Conservation (phyloP, 169 alveolate species). For the Cryptosporidium felis region DNA sequence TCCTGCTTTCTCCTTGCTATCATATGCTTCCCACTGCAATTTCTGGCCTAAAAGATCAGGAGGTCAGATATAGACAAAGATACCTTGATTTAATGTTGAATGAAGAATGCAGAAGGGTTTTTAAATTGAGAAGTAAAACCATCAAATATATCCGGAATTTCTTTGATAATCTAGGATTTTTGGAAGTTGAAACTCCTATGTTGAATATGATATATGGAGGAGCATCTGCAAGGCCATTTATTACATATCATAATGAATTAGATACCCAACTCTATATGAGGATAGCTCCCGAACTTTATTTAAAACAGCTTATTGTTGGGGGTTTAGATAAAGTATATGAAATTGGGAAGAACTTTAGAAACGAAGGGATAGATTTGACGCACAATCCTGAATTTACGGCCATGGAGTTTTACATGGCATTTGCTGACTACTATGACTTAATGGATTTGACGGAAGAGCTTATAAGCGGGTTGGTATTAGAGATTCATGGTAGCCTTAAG, state of each 20-base stretch:
- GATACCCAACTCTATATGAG: slow-evolving; percentile 95
- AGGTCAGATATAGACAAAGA: slow-evolving; percentile 93
- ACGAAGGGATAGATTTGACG: slow-evolving; percentile 97
- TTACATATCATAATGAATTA: slow-evolving; percentile 96
- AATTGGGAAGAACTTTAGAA: slow-evolving; percentile 98
- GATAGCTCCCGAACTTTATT: slow-evolving; percentile 98
- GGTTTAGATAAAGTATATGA: slow-evolving; percentile 98
- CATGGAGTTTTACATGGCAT: slow-evolving; percentile 96
- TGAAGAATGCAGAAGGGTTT: slow-evolving; percentile 85
- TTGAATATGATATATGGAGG: slow-evolving; percentile 97
- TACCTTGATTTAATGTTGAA: slow-evolving; percentile 95
- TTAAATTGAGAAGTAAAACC: slow-evolving; percentile 83
- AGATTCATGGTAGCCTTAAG: slow-evolving; percentile 91
- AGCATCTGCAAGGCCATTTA: slow-evolving; percentile 98
- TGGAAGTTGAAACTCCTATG: slow-evolving; percentile 99
- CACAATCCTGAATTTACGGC: slow-evolving; percentile 99
- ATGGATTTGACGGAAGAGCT: slow-evolving; percentile 96
- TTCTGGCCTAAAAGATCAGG: slow-evolving; percentile 94
- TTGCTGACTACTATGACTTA: slow-evolving; percentile 96
- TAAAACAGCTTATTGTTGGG: slow-evolving; percentile 96
- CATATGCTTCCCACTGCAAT: slow-evolving; percentile 95
- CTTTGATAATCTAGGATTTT: slow-evolving; percentile 91
- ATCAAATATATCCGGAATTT: slow-evolving; percentile 82
- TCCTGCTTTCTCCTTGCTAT: slow-evolving; percentile 92
- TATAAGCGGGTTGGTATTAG: slow-evolving; percentile 85